Base-by-base conservation (phyloP, 169 alveolate genomes). In the Plasmodium inui region DNA sequence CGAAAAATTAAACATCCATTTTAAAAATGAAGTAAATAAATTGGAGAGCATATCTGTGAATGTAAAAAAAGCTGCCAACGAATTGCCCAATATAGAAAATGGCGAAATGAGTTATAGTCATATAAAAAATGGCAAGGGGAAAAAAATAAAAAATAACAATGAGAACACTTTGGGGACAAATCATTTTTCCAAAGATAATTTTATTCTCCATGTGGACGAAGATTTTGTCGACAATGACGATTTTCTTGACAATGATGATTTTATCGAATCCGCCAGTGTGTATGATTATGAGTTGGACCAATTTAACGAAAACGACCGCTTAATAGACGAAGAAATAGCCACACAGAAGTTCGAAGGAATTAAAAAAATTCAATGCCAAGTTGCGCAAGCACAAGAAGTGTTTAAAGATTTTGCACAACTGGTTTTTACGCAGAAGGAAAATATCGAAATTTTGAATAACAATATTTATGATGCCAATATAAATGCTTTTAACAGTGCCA, bases 331-430 rank as follows among this genome's bases (percentile, higher is more conserved):
- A 46, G 94, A 89, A 79, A 89, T 89, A 79, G 83, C 89, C 19
- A 80, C 82, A 26, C 84, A 89, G 22, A 53, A 83, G 50, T 89
- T 57, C 71, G 83, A 78, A 80, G 94, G 94, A 26, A 79, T 89
- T 28, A 89, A 89, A 89, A 89, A 89, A 89, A 89, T 89, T 37
- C 94, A 89, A 79, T 85, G 94, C 12, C 94, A 89, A 80, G 94
- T 89, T 32, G 94, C 83, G 1, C 94, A 89, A 70, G 94, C 94
- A 79, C 94, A 89, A 67, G 94, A 89, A 89, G 94, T 89, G 67
- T 89, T 89, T 80, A 78, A 80, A 80, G 94, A 89, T 89, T 61
- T 89, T 9, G 94, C 94, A 12, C 80, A 89, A 30, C 94, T 89
- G n/a, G 94, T 89, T 7, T 89, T 89, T 50, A 78, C 94, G 1